These are phyloP conservation scores for Saccharomycopsis sp. DNA, from an alignment of 805 yeast genomes.

Conservation along the genomic window DNA sequence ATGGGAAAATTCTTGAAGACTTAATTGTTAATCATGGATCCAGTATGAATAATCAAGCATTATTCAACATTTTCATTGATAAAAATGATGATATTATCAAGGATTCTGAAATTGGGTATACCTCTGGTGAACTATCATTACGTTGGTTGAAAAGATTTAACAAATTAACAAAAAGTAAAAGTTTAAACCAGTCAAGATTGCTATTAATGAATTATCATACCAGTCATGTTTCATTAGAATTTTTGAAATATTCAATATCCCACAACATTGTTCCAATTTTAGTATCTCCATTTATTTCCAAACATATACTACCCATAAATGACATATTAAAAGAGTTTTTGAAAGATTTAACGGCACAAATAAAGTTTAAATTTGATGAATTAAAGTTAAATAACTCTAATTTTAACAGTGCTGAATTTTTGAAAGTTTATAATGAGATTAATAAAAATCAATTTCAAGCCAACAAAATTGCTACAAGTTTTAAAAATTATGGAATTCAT, in stretches of 20 bases:
- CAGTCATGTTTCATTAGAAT: constrained; percentile 12
- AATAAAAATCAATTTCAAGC: background rate
- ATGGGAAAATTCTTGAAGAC: constrained; percentile 7
- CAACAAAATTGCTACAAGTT: background rate
- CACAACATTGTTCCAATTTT: constrained; percentile 12
- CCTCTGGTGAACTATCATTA: constrained; percentile 7
- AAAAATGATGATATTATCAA: constrained; percentile 4
- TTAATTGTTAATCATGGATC: background rate
- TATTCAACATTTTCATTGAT: constrained; percentile 7
- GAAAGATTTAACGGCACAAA: background rate
- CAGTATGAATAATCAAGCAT: constrained; percentile 4
- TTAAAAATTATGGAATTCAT: constrained; percentile 2
- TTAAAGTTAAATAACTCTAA: background rate
- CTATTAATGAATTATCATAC: constrained; percentile 12
- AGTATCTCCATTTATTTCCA: constrained; percentile 1
- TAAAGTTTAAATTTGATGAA: background rate
- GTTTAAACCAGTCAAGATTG: constrained; percentile 1
- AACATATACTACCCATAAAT: constrained; percentile 1
- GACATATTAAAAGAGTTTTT: background rate
- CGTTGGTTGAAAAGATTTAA: constrained; percentile 13
- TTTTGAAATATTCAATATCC: constrained; percentile 7
- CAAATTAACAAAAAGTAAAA: background rate
- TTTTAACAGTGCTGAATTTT: background rate
- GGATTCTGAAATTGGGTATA: constrained; percentile 1
- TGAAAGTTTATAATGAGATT: constrained; percentile 2